Evolutionary conservation across 2,329 filamentous ascomycete genomes (phyloP).

Genomic region (Mycosphaerella sp.): DNA sequence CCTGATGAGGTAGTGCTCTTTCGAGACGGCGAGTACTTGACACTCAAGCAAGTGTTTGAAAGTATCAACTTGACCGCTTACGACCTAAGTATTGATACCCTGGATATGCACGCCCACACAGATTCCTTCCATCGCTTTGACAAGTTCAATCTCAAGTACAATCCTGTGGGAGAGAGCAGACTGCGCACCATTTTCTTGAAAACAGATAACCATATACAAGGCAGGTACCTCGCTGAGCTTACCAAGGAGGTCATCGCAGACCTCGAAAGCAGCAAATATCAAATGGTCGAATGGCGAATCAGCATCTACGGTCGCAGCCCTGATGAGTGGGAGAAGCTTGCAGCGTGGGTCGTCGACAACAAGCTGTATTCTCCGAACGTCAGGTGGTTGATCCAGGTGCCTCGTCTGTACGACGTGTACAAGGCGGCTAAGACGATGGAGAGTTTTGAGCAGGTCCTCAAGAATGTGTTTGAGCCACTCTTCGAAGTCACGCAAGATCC

Average conservation of each 20-base stretch:
- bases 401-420: constrained; percentile 91
- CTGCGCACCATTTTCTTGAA: constrained; percentile 97
- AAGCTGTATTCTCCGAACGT: constrained; percentile 98
- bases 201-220: constrained; percentile 96
- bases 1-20: constrained; percentile 90
- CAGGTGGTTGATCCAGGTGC: constrained; percentile 93
- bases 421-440: constrained; percentile 82
- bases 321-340: constrained; percentile 96
- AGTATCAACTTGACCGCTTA: constrained; percentile 97
- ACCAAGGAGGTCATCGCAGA: constrained; percentile 97
- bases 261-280: constrained; percentile 97
- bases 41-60: constrained; percentile 86
- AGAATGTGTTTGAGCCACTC: constrained; percentile 85
- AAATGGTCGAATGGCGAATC: constrained; percentile 99
- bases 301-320: constrained; percentile 90
- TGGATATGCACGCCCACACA: constrained; percentile 98
- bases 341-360: constrained; percentile 95
- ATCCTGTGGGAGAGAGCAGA: constrained; percentile 91
- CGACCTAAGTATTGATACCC: constrained; percentile 93
- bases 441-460: constrained; percentile 82
- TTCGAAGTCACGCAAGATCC: constrained; percentile 93
- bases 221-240: constrained; percentile 92
- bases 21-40: constrained; percentile 86
- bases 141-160: constrained; percentile 99
- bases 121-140: constrained; percentile 98